These are phyloP conservation scores for Geoglossum cookeanum DNA, from an alignment of 2,329 filamentous ascomycete genomes.

Conservation along the genomic window DNA sequence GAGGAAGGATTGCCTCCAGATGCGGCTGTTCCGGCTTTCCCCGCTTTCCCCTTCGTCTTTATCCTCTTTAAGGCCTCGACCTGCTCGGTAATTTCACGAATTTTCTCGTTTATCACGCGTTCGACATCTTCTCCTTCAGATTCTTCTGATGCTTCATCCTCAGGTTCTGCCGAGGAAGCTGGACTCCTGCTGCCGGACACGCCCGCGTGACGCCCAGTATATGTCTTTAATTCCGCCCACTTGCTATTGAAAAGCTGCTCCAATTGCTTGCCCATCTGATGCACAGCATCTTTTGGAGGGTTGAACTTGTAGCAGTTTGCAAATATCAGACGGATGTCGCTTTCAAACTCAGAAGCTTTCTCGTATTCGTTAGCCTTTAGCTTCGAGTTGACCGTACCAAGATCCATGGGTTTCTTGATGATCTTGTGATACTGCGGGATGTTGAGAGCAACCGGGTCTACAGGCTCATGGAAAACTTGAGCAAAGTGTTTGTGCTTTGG, in stretches of 20 bases:
- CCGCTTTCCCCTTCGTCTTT: slow-evolving; percentile 30
- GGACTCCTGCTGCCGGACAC: slow-evolving; percentile 45
- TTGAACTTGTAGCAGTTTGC: slow-evolving; percentile 91
- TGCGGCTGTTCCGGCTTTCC: slow-evolving; percentile 13
- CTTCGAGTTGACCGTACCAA: slow-evolving; percentile 62
- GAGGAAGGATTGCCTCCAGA: slow-evolving; percentile 12
- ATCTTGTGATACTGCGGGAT: slow-evolving; percentile 86
- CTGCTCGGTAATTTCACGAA: slow-evolving; percentile 55
- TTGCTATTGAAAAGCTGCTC: slow-evolving; percentile 56
- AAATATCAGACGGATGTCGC: slow-evolving; percentile 66
- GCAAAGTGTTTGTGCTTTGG: slow-evolving; percentile 49
- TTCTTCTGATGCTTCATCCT: slow-evolving; percentile 52
- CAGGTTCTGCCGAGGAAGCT: slow-evolving; percentile 47
- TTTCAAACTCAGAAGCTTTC: slow-evolving; percentile 68
- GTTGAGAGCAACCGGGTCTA: slow-evolving; percentile 83
- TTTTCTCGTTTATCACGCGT: slow-evolving; percentile 44
- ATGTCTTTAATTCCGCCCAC: slow-evolving; percentile 63
- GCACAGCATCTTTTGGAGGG: slow-evolving; percentile 54
- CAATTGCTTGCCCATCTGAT: slow-evolving; percentile 49
- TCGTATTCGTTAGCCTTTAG: slow-evolving; percentile 62
- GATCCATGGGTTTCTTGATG: slow-evolving; percentile 94
- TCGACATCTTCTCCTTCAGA: slow-evolving; percentile 30
- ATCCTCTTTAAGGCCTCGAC: slow-evolving; percentile 40
- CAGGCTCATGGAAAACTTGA: slow-evolving; percentile 59
- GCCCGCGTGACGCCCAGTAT: slow-evolving; percentile 57